These are phyloP conservation scores for Lobosporangium transversale DNA, from an alignment of 192 early-diverging fungal species.

Conservation along the genomic window DNA sequence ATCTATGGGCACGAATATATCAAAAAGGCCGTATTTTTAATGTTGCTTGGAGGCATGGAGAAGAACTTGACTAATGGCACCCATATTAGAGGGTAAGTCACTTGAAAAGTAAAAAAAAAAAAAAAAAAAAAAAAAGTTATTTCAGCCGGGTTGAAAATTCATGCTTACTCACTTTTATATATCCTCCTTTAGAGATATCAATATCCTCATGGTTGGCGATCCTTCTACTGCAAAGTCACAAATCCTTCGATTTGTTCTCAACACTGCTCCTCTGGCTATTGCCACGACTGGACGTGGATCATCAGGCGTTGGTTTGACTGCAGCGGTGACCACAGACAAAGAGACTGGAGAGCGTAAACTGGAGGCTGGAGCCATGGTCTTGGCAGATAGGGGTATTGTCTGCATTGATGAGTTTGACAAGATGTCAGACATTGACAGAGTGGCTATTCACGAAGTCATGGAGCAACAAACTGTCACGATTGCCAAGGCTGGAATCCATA, in stretches of 20 bases:
- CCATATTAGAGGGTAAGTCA: conserved; percentile 85
- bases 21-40: conserved; percentile 93
- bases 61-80: conserved; percentile 96
- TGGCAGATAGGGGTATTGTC: conserved; percentile 96
- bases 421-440: conserved; percentile 96
- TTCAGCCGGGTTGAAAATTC: too few relatives aligned
- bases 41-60: conserved; percentile 91
- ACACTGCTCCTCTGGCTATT: conserved; percentile 95
- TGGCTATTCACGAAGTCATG: conserved; percentile 99
- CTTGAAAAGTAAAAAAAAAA: too few relatives aligned
- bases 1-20: conserved; percentile 93
- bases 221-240: conserved; percentile 99
- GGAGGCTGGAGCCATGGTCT: conserved; percentile 98
- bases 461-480: conserved; percentile 99
- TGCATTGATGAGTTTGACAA: conserved; percentile 99
- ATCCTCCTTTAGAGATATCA: conserved; percentile 82
- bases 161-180: neutral
- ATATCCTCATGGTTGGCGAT: conserved; percentile 98
- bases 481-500: conserved; percentile 99
- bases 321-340: conserved; percentile 94
- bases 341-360: conserved; percentile 93
- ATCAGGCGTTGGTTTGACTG: conserved; percentile 97
- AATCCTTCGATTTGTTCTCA: conserved; percentile 93
- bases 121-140: too few relatives aligned
- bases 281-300: conserved; percentile 97